Conservation (phyloP, 2,329 filamentous ascomycete species). For the Trichoderma harzianum region DNA sequence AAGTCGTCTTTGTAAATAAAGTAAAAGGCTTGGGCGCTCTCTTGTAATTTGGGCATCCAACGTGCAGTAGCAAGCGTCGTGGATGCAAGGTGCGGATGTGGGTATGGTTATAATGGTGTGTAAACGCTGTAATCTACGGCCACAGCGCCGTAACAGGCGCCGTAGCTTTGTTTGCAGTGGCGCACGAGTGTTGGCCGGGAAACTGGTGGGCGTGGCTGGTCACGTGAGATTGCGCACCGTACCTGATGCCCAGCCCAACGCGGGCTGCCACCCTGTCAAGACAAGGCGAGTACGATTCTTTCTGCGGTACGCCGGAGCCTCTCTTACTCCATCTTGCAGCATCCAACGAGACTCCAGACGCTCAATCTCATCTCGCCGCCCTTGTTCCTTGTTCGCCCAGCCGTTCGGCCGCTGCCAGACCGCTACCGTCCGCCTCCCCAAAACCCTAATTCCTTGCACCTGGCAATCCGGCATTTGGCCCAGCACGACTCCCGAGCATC, state of each 20-base stretch:
- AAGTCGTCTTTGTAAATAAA: not conserved
- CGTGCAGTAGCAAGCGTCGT: conserved; percentile 1
- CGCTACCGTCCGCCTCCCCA: conserved; percentile 23
- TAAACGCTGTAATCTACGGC: not conserved
- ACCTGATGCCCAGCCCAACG: conserved; percentile 5
- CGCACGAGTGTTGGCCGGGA: conserved; percentile 21
- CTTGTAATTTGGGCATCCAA: not conserved
- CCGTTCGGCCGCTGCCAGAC: conserved; percentile 16
- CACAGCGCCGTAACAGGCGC: not conserved
- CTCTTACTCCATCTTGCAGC: conserved; percentile 31
- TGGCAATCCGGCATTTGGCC: conserved; percentile 14
- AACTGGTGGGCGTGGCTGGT: conserved; percentile 14
- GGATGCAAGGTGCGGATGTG: conserved; percentile 4
- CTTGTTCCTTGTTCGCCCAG: conserved; percentile 3
- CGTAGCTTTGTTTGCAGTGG: conserved; percentile 6
- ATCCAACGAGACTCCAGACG: conserved; percentile 29
- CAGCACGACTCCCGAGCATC: conserved; percentile 17
- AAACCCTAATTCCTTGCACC: conserved; percentile 5
- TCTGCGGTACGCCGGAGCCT: conserved; percentile 26
- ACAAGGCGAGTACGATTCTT: conserved; percentile 30
- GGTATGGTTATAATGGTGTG: not conserved
- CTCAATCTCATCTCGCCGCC: conserved; percentile 26
- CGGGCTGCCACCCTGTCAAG: conserved; percentile 17
- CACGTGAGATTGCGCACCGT: conserved; percentile 16
- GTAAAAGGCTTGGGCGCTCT: not conserved